Conservation (phyloP, 164 flowering plant species). For the Macadamia integrifolia region DNA sequence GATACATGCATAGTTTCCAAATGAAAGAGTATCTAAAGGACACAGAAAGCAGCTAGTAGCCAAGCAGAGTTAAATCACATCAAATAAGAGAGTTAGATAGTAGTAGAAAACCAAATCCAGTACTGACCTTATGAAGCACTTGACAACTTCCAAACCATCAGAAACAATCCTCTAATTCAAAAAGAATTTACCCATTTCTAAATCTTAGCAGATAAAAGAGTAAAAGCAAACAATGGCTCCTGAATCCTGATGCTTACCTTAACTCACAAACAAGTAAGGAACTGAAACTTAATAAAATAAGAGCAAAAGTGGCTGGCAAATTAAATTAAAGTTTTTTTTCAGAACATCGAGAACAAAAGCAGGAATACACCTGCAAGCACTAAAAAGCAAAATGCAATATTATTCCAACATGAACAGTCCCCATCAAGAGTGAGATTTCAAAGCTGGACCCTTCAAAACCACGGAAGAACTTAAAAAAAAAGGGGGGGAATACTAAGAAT, state of each 20-base stretch:
- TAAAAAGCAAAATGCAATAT: background rate
- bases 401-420: background rate
- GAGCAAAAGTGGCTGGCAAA: background rate
- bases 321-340: background rate
- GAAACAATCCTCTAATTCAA: background rate
- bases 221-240: background rate
- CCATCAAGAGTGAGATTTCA: constrained; percentile 3
- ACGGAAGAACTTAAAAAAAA: background rate
- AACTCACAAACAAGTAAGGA: constrained; percentile 1
- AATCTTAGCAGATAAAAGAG: background rate
- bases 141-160: background rate
- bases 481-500: background rate
- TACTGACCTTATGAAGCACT: background rate
- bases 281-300: background rate
- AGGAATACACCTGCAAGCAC: background rate
- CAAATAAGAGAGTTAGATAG: background rate
- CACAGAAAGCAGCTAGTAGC: background rate
- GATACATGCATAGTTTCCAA: background rate
- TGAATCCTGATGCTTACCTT: background rate
- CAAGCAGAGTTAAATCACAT: background rate
- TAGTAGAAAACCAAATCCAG: background rate
- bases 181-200: no score
- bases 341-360: no score
- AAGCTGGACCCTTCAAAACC: background rate
- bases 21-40: background rate